phyloP scores from a whole-genome alignment of 2,329 filamentous ascomycete genomes.

The Mycogone perniciosa region DNA sequence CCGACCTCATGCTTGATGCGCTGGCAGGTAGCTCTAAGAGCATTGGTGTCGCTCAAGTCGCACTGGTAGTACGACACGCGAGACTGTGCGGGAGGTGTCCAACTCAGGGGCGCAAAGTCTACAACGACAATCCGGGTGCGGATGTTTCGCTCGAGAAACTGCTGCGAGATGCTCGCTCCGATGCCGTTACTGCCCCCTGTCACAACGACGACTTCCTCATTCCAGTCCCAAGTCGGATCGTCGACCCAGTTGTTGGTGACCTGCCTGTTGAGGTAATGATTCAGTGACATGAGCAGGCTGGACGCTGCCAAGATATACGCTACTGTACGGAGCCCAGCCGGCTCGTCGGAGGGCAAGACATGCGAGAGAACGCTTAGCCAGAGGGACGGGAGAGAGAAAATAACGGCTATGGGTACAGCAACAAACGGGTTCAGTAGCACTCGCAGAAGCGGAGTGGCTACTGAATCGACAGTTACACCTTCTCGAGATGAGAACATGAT shows the following conservation, averaged over 20 bases:
- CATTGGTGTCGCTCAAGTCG: constrained; percentile 28
- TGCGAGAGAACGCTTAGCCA: constrained; percentile 2
- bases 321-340: not conserved
- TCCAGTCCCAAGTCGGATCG: constrained; percentile 25
- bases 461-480: constrained; percentile 22
- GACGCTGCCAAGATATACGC: constrained; percentile 11
- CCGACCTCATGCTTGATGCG: constrained; percentile 28
- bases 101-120: constrained; percentile 27
- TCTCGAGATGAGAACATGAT: constrained; percentile 18
- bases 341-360: not conserved
- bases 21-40: constrained; percentile 23
- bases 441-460: constrained; percentile 14
- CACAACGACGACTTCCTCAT: constrained; percentile 33
- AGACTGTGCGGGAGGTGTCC: constrained; percentile 17
- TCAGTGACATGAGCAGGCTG: constrained; percentile 17
- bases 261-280: constrained; percentile 19
- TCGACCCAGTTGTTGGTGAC: constrained; percentile 22
- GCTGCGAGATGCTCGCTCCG: constrained; percentile 27
- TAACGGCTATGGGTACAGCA: constrained; percentile 15
- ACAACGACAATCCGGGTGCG: constrained; percentile 27
- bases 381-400: constrained; percentile 11
- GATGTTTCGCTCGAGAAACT: constrained; percentile 20
- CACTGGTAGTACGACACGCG: constrained; percentile 27
- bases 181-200: constrained; percentile 37
- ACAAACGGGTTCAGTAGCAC: constrained; percentile 18